These are phyloP conservation scores for Carex scoparia DNA, from an alignment of 176 grass and related monocot genomes.

Conservation along the genomic window DNA sequence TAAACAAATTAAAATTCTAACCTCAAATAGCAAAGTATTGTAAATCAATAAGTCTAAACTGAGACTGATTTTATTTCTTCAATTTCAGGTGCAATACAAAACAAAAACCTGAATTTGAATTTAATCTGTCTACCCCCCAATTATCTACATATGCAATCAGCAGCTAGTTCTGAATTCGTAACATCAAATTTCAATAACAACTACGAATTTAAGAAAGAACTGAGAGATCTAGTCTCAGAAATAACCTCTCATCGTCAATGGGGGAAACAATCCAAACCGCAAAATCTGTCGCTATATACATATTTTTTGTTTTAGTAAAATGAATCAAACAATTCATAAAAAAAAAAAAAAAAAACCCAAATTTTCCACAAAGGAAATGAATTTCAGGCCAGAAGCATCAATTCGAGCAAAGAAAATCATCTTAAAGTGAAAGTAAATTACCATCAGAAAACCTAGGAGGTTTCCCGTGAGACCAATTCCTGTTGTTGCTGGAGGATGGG, in stretches of 20 bases:
- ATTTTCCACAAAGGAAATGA: neutral
- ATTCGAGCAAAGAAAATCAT: neutral
- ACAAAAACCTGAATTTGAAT: neutral
- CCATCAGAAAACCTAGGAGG: conserved; percentile 14
- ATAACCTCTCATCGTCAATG: neutral
- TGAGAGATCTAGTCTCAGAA: neutral
- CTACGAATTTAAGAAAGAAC: neutral
- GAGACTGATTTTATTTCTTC: neutral
- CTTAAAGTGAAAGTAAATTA: neutral
- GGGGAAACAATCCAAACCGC: neutral
- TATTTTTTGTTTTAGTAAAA: neutral
- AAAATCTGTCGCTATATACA: neutral
- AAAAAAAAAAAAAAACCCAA: neutral
- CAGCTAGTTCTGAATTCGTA: neutral
- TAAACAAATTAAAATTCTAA: neutral
- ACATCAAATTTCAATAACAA: neutral
- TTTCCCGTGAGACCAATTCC: neutral
- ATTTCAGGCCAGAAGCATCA: neutral
- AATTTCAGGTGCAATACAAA: neutral
- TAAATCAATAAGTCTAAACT: neutral
- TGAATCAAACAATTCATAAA: neutral
- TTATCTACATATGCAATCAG: neutral
- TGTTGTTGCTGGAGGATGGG: neutral
- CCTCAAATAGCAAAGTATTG: neutral
- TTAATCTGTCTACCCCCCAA: neutral